Evolutionary conservation across 2,329 filamentous ascomycete species (phyloP).

Genomic region (Acrodontium crateriforme): DNA sequence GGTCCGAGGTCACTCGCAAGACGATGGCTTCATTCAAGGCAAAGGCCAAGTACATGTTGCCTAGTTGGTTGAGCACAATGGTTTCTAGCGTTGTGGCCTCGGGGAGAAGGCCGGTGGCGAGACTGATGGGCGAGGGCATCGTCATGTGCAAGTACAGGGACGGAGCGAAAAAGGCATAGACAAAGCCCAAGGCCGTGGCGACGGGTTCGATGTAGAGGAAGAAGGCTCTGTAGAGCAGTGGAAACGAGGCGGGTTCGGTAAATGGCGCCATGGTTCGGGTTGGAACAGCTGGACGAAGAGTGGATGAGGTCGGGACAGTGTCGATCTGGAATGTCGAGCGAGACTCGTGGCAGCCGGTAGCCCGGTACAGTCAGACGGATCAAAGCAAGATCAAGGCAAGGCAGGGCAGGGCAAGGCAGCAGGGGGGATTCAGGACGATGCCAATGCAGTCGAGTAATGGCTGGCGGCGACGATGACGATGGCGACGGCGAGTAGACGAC

Average conservation of each 20-base stretch:
- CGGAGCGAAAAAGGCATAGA: conserved; percentile 38
- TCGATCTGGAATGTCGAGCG: no score
- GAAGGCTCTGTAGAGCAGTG: conserved; percentile 52
- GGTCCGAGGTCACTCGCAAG: conserved; percentile 52
- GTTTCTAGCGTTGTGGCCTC: conserved; percentile 42
- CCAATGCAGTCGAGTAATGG: no score
- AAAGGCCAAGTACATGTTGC: conserved; percentile 66
- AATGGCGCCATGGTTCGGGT: conserved; percentile 6
- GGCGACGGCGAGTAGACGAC: no score
- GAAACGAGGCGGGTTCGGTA: conserved; percentile 34
- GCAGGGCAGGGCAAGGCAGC: no score
- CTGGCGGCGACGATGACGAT: no score
- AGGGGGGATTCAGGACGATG: no score
- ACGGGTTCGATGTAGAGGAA: conserved; percentile 60
- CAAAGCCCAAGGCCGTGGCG: conserved; percentile 39
- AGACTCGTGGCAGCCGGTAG: no score
- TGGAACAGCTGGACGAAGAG: no score
- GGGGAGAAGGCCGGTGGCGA: conserved; percentile 22
- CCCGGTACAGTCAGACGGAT: no score
- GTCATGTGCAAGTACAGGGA: conserved; percentile 50
- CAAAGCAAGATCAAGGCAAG: no score
- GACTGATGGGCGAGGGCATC: conserved; percentile 33
- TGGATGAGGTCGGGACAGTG: no score
- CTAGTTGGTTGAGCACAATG: conserved; percentile 59
- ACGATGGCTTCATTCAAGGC: conserved; percentile 65